These are phyloP conservation scores for Diutina sp. DNA, from an alignment of 1,139 yeast species.

Conservation along the genomic window DNA sequence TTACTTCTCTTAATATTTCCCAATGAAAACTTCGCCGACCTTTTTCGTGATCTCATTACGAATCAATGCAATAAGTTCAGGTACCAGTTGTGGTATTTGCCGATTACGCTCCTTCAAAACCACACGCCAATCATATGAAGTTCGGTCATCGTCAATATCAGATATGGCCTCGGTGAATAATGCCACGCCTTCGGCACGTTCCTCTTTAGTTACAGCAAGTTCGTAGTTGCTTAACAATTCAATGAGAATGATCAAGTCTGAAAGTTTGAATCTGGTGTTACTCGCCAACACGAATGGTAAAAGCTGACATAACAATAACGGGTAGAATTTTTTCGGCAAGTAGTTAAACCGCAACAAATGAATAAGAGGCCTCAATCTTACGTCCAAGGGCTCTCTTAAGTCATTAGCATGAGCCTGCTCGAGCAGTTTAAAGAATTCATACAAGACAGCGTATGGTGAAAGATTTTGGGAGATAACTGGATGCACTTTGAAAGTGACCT, in stretches of 20 bases:
- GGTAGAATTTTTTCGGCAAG: slow-evolving; percentile 46
- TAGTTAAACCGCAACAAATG: slow-evolving; percentile 51
- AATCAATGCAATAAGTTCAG: slow-evolving; percentile 14
- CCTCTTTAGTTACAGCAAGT: slow-evolving; percentile 10
- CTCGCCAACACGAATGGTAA: slow-evolving; percentile 26
- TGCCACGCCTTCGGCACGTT: not conserved
- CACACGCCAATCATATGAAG: slow-evolving; percentile 24
- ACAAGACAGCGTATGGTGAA: slow-evolving; percentile 61
- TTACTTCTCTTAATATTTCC: not conserved
- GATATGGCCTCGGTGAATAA: slow-evolving; percentile 8
- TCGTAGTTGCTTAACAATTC: slow-evolving; percentile 38
- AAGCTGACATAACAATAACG: slow-evolving; percentile 36
- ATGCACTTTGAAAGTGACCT: slow-evolving; percentile 27
- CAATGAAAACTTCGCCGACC: slow-evolving; percentile 25
- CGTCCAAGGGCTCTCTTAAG: slow-evolving; percentile 5
- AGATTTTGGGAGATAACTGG: slow-evolving; percentile 54
- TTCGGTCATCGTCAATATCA: slow-evolving; percentile 15
- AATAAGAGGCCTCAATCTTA: slow-evolving; percentile 26
- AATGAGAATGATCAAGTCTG: slow-evolving; percentile 34
- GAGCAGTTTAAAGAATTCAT: slow-evolving; percentile 29
- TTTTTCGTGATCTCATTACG: slow-evolving; percentile 22
- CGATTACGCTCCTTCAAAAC: slow-evolving; percentile 9
- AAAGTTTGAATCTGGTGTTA: slow-evolving; percentile 19
- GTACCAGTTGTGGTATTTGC: slow-evolving; percentile 13
- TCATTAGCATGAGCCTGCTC: slow-evolving; percentile 10